A percentile compares a stretch with the other conserved stretches of the same genome.
Conservation (phyloP, 192 early-diverging fungal genomes). For the Podila horticola region DNA sequence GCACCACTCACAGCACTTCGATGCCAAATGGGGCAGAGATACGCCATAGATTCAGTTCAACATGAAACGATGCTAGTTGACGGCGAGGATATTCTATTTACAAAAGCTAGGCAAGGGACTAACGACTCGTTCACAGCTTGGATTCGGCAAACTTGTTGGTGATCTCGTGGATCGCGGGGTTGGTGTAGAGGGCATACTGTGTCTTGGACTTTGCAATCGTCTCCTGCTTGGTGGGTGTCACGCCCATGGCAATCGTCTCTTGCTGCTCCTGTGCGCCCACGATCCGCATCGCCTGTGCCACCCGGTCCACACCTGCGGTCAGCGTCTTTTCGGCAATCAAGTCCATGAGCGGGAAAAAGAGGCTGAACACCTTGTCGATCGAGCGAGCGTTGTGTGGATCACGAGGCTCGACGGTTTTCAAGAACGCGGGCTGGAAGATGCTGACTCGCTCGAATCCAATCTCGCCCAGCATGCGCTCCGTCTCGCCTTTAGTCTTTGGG, state of each 20-base stretch:
- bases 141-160: conserved; percentile 15
- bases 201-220: conserved; percentile 19
- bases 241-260: conserved; percentile 18
- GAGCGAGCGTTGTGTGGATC: not conserved
- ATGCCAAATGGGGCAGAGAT: conserved; percentile 1
- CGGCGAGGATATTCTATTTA: not conserved
- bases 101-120: not conserved
- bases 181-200: conserved; percentile 19
- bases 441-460: conserved; percentile 71
- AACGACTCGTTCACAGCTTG: not conserved
- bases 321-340: conserved; percentile 14
- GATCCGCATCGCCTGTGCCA: conserved; percentile 33
- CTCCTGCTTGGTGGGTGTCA: conserved; percentile 14
- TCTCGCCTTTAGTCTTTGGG: conserved; percentile 79
- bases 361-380: conserved; percentile 10
- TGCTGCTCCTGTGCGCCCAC: conserved; percentile 1
- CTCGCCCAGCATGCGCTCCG: conserved; percentile 69
- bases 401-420: conserved; percentile 57
- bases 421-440: conserved; percentile 70
- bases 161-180: conserved; percentile 39
- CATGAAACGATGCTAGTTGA: too few relatives aligned
- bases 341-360: conserved; percentile 24
- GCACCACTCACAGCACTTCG: not conserved
- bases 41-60: not conserved
- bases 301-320: conserved; percentile 18